phyloP scores from a whole-genome alignment of 768 basidiomycete genomes.

The Trichaptum fuscoviolaceum region DNA sequence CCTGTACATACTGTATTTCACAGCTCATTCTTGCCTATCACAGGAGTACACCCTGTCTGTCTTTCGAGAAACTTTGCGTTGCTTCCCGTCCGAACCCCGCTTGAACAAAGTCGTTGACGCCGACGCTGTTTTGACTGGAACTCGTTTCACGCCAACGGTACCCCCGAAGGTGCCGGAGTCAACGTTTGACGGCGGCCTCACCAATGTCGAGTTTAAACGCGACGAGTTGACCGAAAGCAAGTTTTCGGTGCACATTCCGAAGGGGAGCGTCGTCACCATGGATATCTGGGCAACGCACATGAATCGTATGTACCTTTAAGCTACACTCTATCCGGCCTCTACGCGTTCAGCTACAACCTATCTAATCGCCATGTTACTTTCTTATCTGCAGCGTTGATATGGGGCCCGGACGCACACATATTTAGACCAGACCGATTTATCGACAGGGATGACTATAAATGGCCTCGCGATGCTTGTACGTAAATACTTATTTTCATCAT shows the following conservation, averaged over 20 bases:
- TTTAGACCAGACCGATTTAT: constrained; percentile 49
- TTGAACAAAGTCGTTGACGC: constrained; percentile 28
- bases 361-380: neutral
- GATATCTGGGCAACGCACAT: constrained; percentile 40
- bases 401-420: constrained; percentile 39
- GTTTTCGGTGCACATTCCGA: constrained; percentile 30
- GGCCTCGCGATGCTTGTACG: constrained; percentile 49
- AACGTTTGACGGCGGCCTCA: constrained; percentile 15
- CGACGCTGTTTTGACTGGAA: constrained; percentile 31
- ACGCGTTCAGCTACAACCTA: neutral
- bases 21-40: constrained; percentile 7
- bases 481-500: neutral
- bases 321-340: neutral
- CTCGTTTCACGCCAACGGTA: constrained; percentile 24
- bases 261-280: constrained; percentile 34
- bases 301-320: constrained; percentile 34
- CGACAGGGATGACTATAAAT: constrained; percentile 42
- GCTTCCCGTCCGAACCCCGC: constrained; percentile 34
- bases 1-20: neutral
- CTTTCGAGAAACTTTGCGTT: constrained; percentile 42
- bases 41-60: constrained; percentile 40
- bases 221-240: constrained; percentile 9
- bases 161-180: constrained; percentile 6
- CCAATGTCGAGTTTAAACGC: neutral
- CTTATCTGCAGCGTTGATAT: constrained; percentile 34